Base-by-base conservation (phyloP, 805 yeast species). In the Lipomyces oligophaga region DNA sequence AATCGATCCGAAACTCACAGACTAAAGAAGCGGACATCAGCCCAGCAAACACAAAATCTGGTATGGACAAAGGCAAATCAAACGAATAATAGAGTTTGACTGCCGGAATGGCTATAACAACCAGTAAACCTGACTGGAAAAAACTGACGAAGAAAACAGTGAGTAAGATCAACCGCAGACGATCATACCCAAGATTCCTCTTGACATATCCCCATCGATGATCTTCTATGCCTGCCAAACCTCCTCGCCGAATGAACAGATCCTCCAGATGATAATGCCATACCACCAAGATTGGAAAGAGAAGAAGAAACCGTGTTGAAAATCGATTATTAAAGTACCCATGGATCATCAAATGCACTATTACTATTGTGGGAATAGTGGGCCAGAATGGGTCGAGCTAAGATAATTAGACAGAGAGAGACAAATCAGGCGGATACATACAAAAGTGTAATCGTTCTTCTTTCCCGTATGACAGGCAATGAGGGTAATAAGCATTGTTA, bases 311-410 rank as follows among this genome's bases (percentile, higher is more conserved):
- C 1, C 45, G 34, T 7, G 31, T 10, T 3, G 35, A 22, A 5
- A 41, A 7, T 8, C 25, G 19, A 3, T 21, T 19, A 15, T 8
- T 25, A 5, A 41, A 11, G 7, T 39, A 40, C 7, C 38, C 49
- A 31, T 43, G 50, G 22, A 47, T 16, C 5, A 43, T 21, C 16
- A 33, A 43, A 27, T 47, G 38, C 28, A 43, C 4, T 1, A 48
- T 31, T 18, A 38, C 28, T 5, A 27, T 30, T 21, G 37, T 22
- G 2, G 55, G 32, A 16, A 51, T 33, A 15, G 24, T 8, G 15
- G 47, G 48, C 55, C 55, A 47, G n/a, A 42, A 20, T 16, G 45
- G 43, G 30, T 51, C 55, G 30, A 40, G 46, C 41, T 51, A 37
- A 2, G 16, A 25, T 41, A 13, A 11, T 13, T 5, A 19, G 18